Evolutionary conservation across 306 rosid genomes (phyloP), one percentile per base, ranked within the genome.

Genomic region (Styphnolobium japonicum): DNA sequence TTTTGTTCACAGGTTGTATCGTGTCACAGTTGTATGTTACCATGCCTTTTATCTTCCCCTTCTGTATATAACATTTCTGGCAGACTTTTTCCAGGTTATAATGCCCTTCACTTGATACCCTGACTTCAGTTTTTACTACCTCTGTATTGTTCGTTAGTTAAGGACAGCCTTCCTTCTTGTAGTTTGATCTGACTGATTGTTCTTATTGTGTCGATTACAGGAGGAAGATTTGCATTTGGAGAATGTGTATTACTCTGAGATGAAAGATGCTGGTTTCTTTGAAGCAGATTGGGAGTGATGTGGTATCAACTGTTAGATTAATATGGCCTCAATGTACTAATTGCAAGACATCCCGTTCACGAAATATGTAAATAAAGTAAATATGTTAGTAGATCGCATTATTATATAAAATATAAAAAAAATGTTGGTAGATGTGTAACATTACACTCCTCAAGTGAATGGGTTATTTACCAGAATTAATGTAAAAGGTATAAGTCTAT

Each of bases 191-290:
- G 25, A 36, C 15, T 72, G 42, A 37, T 22, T 27, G 39, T 43
- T 67, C 33, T 72, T 42, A 8, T 60, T 31, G 34, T 71, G 82
- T 33, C 71, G n/a, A 21, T 71, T 49, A 33, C 81, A 94, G 98
- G 98, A 92, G 82, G 94, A 94, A 6, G 92, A 86, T 85, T 63
- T 92, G 87, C 89, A 86, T 63, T 88, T 94, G 89, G 98, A 94
- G 73, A 91, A 88, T 80, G 91, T 88, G 22, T 91, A 94, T 81
- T 94, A 94, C 82, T 94, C 97, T 14, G 97, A 94, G 81, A 94
- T 94, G 98, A 94, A 92, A 89, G 98, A 94, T 82, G 95, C 98
- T 29, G 97, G 98, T 71, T 94, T 92, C 88, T 94, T 92, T 27
- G 97, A 92, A 81, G 78, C 90, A 6, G 95, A 87, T 75, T 94